Conservation (phyloP, 805 yeast genomes). For the Clavispora vitiphila region DNA sequence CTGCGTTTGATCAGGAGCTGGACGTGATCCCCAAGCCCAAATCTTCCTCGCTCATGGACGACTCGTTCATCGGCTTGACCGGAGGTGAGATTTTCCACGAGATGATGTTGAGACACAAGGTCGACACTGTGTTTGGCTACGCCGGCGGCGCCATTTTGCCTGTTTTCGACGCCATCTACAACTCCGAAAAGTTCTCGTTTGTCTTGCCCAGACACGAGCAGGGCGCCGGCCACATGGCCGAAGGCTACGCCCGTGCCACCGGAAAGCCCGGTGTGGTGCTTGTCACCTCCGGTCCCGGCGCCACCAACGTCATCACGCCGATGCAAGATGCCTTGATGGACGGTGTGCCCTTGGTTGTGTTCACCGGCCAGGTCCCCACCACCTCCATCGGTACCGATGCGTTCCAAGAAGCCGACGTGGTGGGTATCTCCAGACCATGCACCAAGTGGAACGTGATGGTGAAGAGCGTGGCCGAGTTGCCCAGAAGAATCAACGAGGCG, state of each 20-base stretch:
- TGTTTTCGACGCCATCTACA: slow-evolving; percentile 93
- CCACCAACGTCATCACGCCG: slow-evolving; percentile 97
- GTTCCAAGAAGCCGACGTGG: slow-evolving; percentile 97
- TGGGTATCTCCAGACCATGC: slow-evolving; percentile 95
- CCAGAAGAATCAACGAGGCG: slow-evolving; percentile 94
- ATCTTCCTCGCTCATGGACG: slow-evolving; percentile 49
- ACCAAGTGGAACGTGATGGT: slow-evolving; percentile 99
- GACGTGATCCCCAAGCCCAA: slow-evolving; percentile 5
- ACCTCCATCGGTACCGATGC: slow-evolving; percentile 96
- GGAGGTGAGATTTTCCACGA: slow-evolving; percentile 99
- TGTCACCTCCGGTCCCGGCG: slow-evolving; percentile 99
- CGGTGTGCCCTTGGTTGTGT: slow-evolving; percentile 95
- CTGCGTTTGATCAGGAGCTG: slow-evolving; percentile 41
- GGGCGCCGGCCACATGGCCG: slow-evolving; percentile 99
- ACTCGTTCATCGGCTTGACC: slow-evolving; percentile 89
- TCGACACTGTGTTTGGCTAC: slow-evolving; percentile 94
- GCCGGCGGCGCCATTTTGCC: slow-evolving; percentile 99
- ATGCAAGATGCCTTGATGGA: slow-evolving; percentile 97
- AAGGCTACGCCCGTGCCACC: slow-evolving; percentile 92
- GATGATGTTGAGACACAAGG: slow-evolving; percentile 95
- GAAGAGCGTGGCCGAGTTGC: slow-evolving; percentile 87
- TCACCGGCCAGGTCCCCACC: slow-evolving; percentile 96
- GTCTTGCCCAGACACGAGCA: slow-evolving; percentile 96
- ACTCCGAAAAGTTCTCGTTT: slow-evolving; percentile 83
- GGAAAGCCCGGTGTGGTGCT: slow-evolving; percentile 98